A percentile compares a stretch with the other conserved stretches of the same genome.
Evolutionary conservation across 2,329 filamentous ascomycete genomes (phyloP).

Genomic region (Septoria petroselini): DNA sequence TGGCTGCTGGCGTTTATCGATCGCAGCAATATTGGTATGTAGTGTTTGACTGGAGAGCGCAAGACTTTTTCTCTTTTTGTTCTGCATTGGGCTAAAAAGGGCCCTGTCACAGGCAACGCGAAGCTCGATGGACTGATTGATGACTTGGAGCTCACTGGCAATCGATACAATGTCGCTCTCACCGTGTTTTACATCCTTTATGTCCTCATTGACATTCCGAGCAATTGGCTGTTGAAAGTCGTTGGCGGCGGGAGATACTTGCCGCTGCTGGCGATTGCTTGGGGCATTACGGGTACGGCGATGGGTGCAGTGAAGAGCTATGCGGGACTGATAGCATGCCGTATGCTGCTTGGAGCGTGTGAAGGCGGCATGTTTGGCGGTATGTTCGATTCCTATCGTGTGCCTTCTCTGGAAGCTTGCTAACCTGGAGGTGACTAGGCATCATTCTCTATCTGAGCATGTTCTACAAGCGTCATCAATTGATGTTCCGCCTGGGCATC

Average conservation of each 20-base stretch:
- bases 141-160: constrained; percentile 41
- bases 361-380: constrained; percentile 40
- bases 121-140: constrained; percentile 43
- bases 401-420: constrained; percentile 37
- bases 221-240: constrained; percentile 43
- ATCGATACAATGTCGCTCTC: constrained; percentile 45
- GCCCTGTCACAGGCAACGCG: constrained; percentile 45
- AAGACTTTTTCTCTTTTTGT: too few relatives aligned
- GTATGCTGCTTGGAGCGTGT: constrained; percentile 43
- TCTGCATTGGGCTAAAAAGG: too few relatives aligned
- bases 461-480: constrained; percentile 43
- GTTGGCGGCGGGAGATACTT: constrained; percentile 44
- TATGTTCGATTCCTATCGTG: too few relatives aligned
- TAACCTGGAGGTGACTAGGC: constrained; percentile 38
- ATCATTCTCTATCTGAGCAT: constrained; percentile 45
- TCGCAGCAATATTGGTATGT: constrained; percentile 36
- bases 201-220: constrained; percentile 43
- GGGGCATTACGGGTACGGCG: constrained; percentile 42
- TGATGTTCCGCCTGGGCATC: constrained; percentile 42
- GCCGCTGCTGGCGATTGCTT: constrained; percentile 41
- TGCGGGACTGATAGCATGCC: constrained; percentile 41
- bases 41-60: too few relatives aligned
- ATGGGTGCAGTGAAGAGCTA: constrained; percentile 46
- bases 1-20: constrained; percentile 52
- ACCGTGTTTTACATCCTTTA: constrained; percentile 48